These are phyloP conservation scores for Botrytis pseudocinerea DNA, from an alignment of 2,329 filamentous ascomycete genomes.

Conservation along the genomic window DNA sequence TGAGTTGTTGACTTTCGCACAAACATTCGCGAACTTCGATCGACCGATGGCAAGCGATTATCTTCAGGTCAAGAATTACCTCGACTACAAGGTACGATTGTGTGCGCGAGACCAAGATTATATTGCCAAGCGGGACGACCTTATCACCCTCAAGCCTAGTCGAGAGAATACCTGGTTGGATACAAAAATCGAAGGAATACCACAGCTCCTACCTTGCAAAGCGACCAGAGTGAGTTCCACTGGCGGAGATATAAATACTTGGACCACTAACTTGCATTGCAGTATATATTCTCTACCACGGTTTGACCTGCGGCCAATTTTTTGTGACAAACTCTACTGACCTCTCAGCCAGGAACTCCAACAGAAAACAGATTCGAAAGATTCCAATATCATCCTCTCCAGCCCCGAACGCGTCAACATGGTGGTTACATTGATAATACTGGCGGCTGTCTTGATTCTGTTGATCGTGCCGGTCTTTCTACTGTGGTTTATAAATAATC, in stretches of 20 bases:
- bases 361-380: neutral
- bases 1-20: conserved; percentile 29
- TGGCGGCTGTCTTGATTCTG: neutral
- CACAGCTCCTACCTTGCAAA: conserved; percentile 27
- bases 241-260: neutral
- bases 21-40: conserved; percentile 37
- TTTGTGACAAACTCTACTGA: neutral
- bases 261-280: neutral
- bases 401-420: neutral
- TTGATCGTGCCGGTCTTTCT: neutral
- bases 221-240: neutral
- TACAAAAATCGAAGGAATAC: conserved; percentile 37
- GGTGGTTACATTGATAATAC: conserved; percentile 1
- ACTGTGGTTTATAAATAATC: neutral
- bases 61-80: conserved; percentile 38
- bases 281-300: conserved; percentile 2
- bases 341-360: neutral
- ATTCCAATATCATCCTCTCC: neutral
- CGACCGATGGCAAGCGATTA: conserved; percentile 40
- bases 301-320: neutral
- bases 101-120: conserved; percentile 34
- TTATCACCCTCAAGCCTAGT: conserved; percentile 43
- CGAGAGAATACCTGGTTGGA: conserved; percentile 46
- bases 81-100: conserved; percentile 32
- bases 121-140: conserved; percentile 43